Base-by-base conservation (phyloP, 2,329 filamentous ascomycete genomes). In the Clonostachys sp. region DNA sequence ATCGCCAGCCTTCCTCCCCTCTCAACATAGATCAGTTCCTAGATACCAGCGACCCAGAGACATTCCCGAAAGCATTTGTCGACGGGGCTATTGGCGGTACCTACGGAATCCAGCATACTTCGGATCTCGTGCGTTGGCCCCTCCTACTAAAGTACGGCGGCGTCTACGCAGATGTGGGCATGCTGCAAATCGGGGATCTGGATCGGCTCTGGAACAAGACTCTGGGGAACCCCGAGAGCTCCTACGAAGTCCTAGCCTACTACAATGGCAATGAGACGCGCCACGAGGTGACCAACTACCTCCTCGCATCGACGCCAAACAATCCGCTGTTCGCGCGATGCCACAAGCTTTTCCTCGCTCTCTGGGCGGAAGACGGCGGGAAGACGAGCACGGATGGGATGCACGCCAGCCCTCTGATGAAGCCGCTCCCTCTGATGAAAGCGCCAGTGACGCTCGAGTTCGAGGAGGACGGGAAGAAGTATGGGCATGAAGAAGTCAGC, bases 81-180 rank as follows among this genome's bases (percentile, higher is more conserved):
- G 64, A 78, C n/a, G 68, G 70, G 7, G 69, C 66, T 0, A 64
- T 83, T 7, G 63, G 62, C 5, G 78, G 80, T 13, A 60, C 61
- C 9, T 79, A 78, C 57, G 71, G 69, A 0, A 60, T 63, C 4
- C 78, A 82, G 54, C 78, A 82, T 55, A 75, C 68, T 1, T 80
- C 77, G 0, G 80, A 84, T 50, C 71, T 84, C 2, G 74, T 83
- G 5, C 73, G 79, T 1, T 81, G 67, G 53, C 79, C 80, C 4
- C 62, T 82, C 12, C 60, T 83, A n/a, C 64, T 80, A 12, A 69
- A 62, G 47, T 78, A 81, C 52, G 79, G 80, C 42, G 80, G 79
- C 30, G 68, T 81, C 1, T 83, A 81, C 53, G 72, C 76, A 1
- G 79, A 83, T 52, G 78, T 78, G 0, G 78, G 79, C 0, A 57